Evolutionary conservation across 2,329 filamentous ascomycete species (phyloP).

Genomic region (Capronia epimyces): DNA sequence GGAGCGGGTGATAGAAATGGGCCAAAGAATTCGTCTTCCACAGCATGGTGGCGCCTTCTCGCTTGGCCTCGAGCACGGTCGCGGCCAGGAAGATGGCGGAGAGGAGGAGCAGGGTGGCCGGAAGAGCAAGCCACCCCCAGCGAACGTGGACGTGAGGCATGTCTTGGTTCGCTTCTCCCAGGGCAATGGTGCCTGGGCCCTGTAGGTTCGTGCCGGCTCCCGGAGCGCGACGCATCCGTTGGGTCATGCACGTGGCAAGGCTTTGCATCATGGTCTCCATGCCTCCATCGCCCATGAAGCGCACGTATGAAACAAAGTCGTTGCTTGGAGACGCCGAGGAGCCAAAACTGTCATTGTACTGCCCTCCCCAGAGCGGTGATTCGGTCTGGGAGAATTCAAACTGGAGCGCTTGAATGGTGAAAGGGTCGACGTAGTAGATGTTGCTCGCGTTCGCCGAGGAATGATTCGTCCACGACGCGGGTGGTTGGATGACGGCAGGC

Average conservation of each 20-base stretch:
- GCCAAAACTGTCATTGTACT: not conserved
- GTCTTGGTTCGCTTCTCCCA: constrained; percentile 4
- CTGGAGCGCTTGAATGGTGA: not conserved
- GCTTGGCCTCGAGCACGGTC: not conserved
- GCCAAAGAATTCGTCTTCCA: constrained; percentile 8
- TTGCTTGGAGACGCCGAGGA: not conserved
- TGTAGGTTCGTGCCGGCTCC: not conserved
- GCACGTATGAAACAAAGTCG: not conserved
- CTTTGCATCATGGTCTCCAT: not conserved
- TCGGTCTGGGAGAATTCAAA: not conserved
- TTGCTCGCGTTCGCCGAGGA: constrained; percentile 2
- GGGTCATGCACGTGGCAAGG: not conserved
- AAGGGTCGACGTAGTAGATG: not conserved
- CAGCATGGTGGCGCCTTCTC: constrained; percentile 2
- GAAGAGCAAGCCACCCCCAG: constrained; percentile 12
- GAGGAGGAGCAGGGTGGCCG: constrained; percentile 3
- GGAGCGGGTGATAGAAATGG: constrained; percentile 3
- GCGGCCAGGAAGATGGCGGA: not conserved
- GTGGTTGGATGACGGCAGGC: not conserved
- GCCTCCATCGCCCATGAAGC: not conserved
- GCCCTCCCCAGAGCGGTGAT: not conserved
- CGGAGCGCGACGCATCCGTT: not conserved
- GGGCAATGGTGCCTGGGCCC: not conserved
- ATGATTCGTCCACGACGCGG: not conserved
- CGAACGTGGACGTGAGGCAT: constrained; percentile 6